Percentiles rank a stretch among this genome's conserved stretches.
Conservation (phyloP, 208 protist genomes). For the Trypanosoma rangeli region DNA sequence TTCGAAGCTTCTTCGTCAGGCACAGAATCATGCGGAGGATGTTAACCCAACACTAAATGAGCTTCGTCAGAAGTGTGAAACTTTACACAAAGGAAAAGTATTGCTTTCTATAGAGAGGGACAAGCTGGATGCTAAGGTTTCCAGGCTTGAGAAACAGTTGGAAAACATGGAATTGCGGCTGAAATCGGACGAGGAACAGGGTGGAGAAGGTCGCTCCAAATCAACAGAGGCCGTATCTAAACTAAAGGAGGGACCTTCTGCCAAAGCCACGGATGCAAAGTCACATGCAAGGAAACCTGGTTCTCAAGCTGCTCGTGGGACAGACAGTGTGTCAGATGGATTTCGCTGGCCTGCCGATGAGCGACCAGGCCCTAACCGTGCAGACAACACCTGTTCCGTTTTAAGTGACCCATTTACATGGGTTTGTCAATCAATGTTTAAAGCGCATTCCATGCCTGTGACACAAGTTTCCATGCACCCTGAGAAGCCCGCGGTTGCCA, state of each 20-base stretch:
- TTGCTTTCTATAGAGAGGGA: constrained; percentile 81
- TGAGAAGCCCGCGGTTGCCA: constrained; percentile 94
- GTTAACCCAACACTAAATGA: constrained; percentile 83
- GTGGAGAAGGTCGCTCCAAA: background rate
- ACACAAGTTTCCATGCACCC: constrained; percentile 92
- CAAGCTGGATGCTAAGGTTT: constrained; percentile 58
- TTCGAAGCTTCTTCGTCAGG: constrained; percentile 67
- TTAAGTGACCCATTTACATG: constrained; percentile 44
- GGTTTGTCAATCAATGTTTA: constrained; percentile 67
- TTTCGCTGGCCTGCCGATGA: constrained; percentile 82
- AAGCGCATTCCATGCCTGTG: constrained; percentile 88
- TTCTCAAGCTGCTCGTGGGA: background rate
- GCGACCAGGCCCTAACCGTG: constrained; percentile 23
- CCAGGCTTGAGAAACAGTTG: constrained; percentile 66
- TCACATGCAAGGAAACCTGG: constrained; percentile 18
- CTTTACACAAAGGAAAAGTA: constrained; percentile 80
- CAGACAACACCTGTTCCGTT: background rate
- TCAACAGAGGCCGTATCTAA: constrained; percentile 16
- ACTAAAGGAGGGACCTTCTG: constrained; percentile 6
- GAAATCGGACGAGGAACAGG: constrained; percentile 1
- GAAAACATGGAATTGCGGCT: constrained; percentile 47
- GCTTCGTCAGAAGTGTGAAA: constrained; percentile 78
- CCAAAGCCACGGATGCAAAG: constrained; percentile 8
- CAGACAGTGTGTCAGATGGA: constrained; percentile 25
- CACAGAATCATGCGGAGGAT: constrained; percentile 67